These are phyloP conservation scores for Rhizopogon vinicolor DNA, from an alignment of 768 basidiomycete species.

Conservation along the genomic window DNA sequence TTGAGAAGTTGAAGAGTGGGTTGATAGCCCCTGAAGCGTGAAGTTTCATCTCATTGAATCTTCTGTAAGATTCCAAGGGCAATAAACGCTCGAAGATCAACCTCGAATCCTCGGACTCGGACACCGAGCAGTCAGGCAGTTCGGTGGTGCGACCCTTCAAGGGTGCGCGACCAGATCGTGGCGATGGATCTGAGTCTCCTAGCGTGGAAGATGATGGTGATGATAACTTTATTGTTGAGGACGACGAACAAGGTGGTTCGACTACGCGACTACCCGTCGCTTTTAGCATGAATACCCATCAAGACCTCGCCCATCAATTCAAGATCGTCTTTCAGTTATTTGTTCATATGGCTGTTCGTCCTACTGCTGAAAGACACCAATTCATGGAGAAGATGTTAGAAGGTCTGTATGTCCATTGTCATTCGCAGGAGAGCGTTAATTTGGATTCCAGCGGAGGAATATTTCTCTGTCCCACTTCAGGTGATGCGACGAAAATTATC, in stretches of 20 bases:
- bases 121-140: slow-evolving; percentile 24
- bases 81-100: slow-evolving; percentile 38
- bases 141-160: slow-evolving; percentile 33
- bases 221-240: slow-evolving; percentile 57
- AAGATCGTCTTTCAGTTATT: slow-evolving; percentile 87
- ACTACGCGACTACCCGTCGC: slow-evolving; percentile 57
- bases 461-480: slow-evolving; percentile 68
- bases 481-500: slow-evolving; percentile 64
- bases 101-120: slow-evolving; percentile 28
- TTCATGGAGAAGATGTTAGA: slow-evolving; percentile 52
- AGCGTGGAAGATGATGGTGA: slow-evolving; percentile 32
- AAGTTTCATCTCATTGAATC: slow-evolving; percentile 1
- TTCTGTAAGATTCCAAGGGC: slow-evolving; percentile 23
- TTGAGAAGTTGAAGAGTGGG: slow-evolving; percentile 64
- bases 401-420: slow-evolving; percentile 30
- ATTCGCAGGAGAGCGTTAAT: neutral
- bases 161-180: slow-evolving; percentile 38
- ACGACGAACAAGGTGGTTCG: slow-evolving; percentile 40
- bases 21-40: neutral
- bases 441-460: slow-evolving; percentile 46
- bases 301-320: slow-evolving; percentile 76
- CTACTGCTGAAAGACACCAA: slow-evolving; percentile 41
- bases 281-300: slow-evolving; percentile 78
- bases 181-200: slow-evolving; percentile 32
- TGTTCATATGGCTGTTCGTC: slow-evolving; percentile 71